A percentile compares a stretch with the other conserved stretches of the same genome.
Evolutionary conservation across 225 moss, liverwort and hornwort species (phyloP).

Genomic region (Anthoceros angustus): DNA sequence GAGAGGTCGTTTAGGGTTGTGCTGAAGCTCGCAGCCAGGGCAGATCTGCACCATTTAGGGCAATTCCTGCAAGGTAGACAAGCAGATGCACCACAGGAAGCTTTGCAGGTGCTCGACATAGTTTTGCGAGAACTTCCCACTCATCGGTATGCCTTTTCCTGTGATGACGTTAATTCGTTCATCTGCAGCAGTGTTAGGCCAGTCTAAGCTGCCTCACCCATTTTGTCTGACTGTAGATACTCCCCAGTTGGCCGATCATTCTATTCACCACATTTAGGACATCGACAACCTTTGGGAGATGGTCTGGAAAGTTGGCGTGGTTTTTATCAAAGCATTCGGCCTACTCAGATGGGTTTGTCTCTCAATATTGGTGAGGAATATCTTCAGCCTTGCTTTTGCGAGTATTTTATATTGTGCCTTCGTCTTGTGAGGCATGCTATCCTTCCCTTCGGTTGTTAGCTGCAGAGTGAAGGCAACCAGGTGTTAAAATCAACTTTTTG

Average conservation of each 20-base stretch:
- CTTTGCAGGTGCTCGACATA: slow-evolving; percentile 89
- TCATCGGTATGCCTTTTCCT: slow-evolving; percentile 5
- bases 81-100: slow-evolving; percentile 96
- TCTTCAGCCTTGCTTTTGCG: neutral
- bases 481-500: neutral
- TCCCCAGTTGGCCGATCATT: slow-evolving; percentile 95
- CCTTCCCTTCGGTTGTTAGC: neutral
- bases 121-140: slow-evolving; percentile 87
- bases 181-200: slow-evolving; percentile 3
- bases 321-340: slow-evolving; percentile 93
- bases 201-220: neutral
- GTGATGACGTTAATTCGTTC: no score
- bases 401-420: no score
- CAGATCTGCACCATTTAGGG: slow-evolving; percentile 85
- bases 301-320: slow-evolving; percentile 98
- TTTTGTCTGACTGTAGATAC: slow-evolving; percentile 25
- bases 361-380: slow-evolving; percentile 61
- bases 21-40: slow-evolving; percentile 84
- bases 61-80: slow-evolving; percentile 83
- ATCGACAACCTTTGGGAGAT: slow-evolving; percentile 71
- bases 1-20: slow-evolving; percentile 83
- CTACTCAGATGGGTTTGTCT: slow-evolving; percentile 96
- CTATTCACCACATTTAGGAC: slow-evolving; percentile 81
- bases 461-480: neutral
- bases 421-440: neutral